Base-by-base conservation (phyloP, 345 rosid genomes). In the Syzygium oleosum region DNA sequence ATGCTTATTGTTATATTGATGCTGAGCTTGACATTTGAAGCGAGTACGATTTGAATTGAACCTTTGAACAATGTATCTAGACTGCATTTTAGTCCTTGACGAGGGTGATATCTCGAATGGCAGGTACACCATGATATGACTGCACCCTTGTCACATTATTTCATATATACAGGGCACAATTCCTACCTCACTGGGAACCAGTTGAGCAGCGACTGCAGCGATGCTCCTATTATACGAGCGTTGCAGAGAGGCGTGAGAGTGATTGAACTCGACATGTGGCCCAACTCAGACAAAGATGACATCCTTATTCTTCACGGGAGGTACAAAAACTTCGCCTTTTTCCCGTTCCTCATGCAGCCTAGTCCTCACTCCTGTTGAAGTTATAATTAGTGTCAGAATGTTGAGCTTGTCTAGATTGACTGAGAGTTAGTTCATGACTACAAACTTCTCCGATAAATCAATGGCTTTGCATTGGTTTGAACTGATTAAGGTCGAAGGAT, bases 131-230 rank as follows among this genome's bases (percentile, higher is more conserved):
- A 98, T 84, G 97, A 97, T 79, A 98, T 98, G 99, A 90, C 92
- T 85, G 97, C 97, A 84, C 98, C 98, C 55, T 86, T 98, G 92
- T 95, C 99, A 10, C 96, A 96, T 91, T 98, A 97, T 91, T 98
- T 90, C 94, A 96, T 97, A 89, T 94, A 93, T 87, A 98, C 99
- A 58, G 99, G 99, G 59, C 99, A 98, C 87, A 97, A 97, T 91
- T 98, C 99, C 22, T 98, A 98, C 89, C 94, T 97, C 85, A 98
- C 99, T 2, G 99, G 99, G 73, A 98, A 98, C 89, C 99, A 98
- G 90, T 92, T 98, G 34, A 98, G 98, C 89, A 96, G 99, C 83
- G 98, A 98, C 87, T 95, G 99, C 84, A 98, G 99, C 51, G 99
- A 96, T 84, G 98, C 94, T 65, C 99, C 99, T 23, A 96, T 97